These are phyloP conservation scores for Inga leiocalycina DNA, from an alignment of 306 rosid species.

Conservation along the genomic window DNA sequence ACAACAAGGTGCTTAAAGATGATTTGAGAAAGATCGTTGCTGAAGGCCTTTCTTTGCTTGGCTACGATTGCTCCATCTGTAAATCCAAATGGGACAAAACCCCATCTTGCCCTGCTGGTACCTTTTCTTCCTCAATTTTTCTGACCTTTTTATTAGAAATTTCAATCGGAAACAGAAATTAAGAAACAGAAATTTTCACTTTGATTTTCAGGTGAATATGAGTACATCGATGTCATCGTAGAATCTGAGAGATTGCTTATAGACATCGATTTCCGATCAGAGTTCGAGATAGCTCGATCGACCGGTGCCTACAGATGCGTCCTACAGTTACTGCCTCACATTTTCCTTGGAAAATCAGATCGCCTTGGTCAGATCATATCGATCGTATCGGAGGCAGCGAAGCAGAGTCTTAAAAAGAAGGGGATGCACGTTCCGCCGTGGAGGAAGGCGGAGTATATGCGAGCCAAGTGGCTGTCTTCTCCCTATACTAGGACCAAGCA, in stretches of 20 bases:
- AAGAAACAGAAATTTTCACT: constrained; percentile 16
- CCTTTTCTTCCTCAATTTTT: not conserved
- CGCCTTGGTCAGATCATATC: constrained; percentile 78
- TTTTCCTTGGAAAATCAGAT: constrained; percentile 86
- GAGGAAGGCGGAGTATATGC: constrained; percentile 90
- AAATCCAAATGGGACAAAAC: constrained; percentile 93
- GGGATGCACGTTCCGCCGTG: constrained; percentile 99
- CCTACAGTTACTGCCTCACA: constrained; percentile 79
- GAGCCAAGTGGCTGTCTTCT: constrained; percentile 89
- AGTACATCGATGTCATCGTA: constrained; percentile 76
- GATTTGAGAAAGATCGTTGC: constrained; percentile 71
- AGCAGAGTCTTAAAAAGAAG: constrained; percentile 88
- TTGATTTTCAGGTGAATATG: constrained; percentile 81
- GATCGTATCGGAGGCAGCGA: constrained; percentile 80
- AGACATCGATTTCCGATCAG: constrained; percentile 91
- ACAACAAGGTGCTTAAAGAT: constrained; percentile 64
- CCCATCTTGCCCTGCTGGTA: constrained; percentile 79
- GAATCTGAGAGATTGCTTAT: constrained; percentile 80
- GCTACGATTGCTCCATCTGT: constrained; percentile 82
- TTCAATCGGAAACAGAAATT: not conserved
- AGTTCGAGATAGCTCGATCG: constrained; percentile 93
- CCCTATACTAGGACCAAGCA: constrained; percentile 46
- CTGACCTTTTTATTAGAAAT: not conserved
- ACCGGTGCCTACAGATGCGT: constrained; percentile 82
- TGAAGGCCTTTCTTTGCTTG: constrained; percentile 65